phyloP scores from a whole-genome alignment of 2,329 filamentous ascomycete genomes.

The Cladorrhinum sp. region DNA sequence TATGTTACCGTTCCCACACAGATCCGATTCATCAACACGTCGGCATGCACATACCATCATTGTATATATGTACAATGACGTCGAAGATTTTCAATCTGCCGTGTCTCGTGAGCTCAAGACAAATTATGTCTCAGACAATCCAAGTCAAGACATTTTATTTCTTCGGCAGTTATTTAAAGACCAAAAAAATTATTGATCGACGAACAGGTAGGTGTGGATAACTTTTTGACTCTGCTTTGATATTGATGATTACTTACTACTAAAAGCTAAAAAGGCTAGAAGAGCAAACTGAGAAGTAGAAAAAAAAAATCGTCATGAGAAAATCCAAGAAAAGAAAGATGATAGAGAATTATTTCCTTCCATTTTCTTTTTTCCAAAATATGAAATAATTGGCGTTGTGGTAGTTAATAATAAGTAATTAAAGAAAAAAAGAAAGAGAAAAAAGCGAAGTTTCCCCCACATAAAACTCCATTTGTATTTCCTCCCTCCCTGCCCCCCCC shows the following conservation, averaged over 20 bases:
- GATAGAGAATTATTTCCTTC: neutral
- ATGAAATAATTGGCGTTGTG: neutral
- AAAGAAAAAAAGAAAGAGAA: neutral
- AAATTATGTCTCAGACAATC: neutral
- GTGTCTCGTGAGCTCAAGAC: neutral
- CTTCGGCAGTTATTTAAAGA: neutral
- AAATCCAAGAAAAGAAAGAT: neutral
- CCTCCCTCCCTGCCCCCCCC: too few relatives aligned
- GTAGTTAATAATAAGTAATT: neutral
- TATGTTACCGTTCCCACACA: neutral
- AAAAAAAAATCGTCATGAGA: neutral
- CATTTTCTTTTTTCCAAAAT: neutral
- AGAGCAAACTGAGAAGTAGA: too few relatives aligned
- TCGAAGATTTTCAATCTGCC: neutral
- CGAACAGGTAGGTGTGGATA: neutral
- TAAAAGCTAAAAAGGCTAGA: too few relatives aligned
- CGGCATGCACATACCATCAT: too few relatives aligned
- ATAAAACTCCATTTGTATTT: neutral
- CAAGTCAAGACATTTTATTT: too few relatives aligned
- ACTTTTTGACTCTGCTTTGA: too few relatives aligned
- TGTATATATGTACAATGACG: neutral
- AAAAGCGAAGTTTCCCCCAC: neutral
- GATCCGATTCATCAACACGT: too few relatives aligned
- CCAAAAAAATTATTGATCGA: neutral
- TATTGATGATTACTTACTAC: neutral